Base-by-base conservation (phyloP, 345 rosid species). In the Hibiscus syriacus region DNA sequence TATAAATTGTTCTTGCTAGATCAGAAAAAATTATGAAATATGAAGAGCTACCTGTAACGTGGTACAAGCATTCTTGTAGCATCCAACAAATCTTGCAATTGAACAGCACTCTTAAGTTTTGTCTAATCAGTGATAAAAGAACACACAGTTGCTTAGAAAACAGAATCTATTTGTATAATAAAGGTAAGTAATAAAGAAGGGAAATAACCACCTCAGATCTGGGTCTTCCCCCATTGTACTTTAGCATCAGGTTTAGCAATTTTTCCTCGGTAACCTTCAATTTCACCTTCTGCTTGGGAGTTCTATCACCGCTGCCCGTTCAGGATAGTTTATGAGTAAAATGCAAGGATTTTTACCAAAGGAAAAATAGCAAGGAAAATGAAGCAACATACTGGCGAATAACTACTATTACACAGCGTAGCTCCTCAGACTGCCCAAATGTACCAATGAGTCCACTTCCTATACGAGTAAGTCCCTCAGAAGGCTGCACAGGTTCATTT, bases 211-310 rank as follows among this genome's bases (percentile, higher is more conserved):
- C 99, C 90, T 95, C 99, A 55, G 83, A 78, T 81, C 97, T 82
- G 49, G 98, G 94, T 29, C 86, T 87, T 49, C 99, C 96, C 53
- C 99, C 99, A 76, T 95, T 92, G 80, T 95, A 95, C 80, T 95
- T 95, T 63, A 88, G 79, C 98, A 95, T 95, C 81, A 95, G 86
- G 74, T 88, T 95, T 70, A 95, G 77, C 70, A 95, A 84, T 65
- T 88, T 95, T 75, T 95, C 98, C 82, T 95, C 98, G 2, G 99
- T 92, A 66, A 95, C 97, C 78, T 84, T 92, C 80, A 95, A 79
- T 83, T 95, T 95, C 66, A 95, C 99, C 86, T 95, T 95, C 81
- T 95, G 99, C 81, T 95, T 95, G 73, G 99, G 96, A 74, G 99
- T 95, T 83, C 99, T 82, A 77, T 95, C 99, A 74, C 99, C 99